Evolutionary conservation across 352 stramenopile genomes (phyloP), one percentile per base, ranked within the genome.

Genomic region (Globisporangium cystogenes): DNA sequence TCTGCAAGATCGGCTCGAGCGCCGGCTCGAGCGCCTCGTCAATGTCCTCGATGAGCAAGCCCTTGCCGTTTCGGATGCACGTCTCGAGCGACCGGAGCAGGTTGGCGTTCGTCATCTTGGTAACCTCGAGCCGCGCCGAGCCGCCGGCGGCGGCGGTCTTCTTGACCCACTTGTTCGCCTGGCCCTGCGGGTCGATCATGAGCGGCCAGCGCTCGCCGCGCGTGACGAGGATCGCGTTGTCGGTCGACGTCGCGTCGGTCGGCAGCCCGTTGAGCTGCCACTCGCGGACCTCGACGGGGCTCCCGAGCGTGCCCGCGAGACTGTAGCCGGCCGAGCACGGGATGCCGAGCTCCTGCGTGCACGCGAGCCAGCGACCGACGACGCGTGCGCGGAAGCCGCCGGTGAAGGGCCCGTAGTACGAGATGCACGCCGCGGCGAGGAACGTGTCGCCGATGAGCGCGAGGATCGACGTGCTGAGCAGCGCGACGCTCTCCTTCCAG

Each of bases 351-450:
- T 65, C 55, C 31, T 95, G 82, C 2, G 80, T 87, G 23, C 78
- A 63, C 4, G 55, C 43, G 1, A 93, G 57, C 89, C 89, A 97
- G 26, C 76, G 56, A 16, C 73, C 69, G 15, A 95, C 77, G 50
- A 96, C 90, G 0, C 79, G 57, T 39, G 82, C 67, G 0, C 91
- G 77, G 57, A 96, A 98, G 0, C 67, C 70, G 8, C 91, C 89
- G 0, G 92, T 98, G 59, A 98, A 98, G 0, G 91, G 86, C 0
- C 93, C 93, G 45, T 97, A 98, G 69, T 98, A 98, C 20, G 84
- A 96, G 40, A 98, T 92, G 39, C 85, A 96, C 0, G 91, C 93
- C 16, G 90, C 93, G 7, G 91, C 85, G 10, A 98, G 62, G 60
- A 98, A 97, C 0, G 86, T 95, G 58, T 98, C 93, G 3, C 93